Conservation (phyloP, 2,329 filamentous ascomycete species). For the Stachybotrys elegans region DNA sequence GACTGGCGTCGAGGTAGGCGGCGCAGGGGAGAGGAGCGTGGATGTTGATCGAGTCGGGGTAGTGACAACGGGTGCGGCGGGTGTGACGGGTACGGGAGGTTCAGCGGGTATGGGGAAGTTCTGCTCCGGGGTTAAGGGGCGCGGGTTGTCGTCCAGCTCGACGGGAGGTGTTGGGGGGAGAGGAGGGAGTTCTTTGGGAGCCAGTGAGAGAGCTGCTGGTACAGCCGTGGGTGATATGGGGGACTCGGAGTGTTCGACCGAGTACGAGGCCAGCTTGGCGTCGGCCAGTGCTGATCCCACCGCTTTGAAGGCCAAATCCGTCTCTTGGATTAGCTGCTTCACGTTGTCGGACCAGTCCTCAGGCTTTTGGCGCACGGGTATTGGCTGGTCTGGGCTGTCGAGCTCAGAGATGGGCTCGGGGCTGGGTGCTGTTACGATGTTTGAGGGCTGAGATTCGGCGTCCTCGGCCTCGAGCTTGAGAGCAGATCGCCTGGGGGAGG, state of each 20-base stretch:
- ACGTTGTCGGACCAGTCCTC: constrained; percentile 30
- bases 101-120: not conserved
- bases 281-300: constrained; percentile 36
- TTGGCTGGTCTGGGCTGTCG: not conserved
- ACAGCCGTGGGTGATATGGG: constrained; percentile 12
- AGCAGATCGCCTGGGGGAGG: not conserved
- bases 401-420: not conserved
- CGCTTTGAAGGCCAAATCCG: constrained; percentile 45
- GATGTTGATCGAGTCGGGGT: not conserved
- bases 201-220: not conserved
- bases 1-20: constrained; percentile 1
- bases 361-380: constrained; percentile 11
- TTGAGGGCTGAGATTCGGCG: too few relatives aligned
- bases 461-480: not conserved
- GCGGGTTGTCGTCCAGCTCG: not conserved
- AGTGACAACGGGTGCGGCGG: not conserved
- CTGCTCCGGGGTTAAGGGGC: not conserved
- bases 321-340: constrained; percentile 41
- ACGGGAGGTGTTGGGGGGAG: not conserved
- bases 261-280: constrained; percentile 22
- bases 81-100: not conserved
- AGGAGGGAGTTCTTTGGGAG: constrained; percentile 1
- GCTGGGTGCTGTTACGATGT: too few relatives aligned
- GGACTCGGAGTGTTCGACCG: constrained; percentile 10
- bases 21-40: not conserved